These are phyloP conservation scores for Fusarium multiceps DNA, from an alignment of 2,329 filamentous ascomycete genomes.

Conservation along the genomic window DNA sequence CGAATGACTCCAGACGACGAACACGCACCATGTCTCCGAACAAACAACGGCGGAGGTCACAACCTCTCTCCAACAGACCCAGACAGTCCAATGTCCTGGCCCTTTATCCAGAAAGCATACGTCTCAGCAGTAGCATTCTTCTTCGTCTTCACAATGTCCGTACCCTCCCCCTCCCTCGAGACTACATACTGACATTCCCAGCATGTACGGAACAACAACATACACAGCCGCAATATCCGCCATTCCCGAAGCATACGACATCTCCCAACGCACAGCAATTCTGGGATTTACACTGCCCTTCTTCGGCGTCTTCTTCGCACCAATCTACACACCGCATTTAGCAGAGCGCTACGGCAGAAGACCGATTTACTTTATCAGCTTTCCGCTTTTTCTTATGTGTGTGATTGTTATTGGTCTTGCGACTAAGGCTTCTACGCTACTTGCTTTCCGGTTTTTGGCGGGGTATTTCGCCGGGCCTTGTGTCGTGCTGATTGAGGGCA, in stretches of 20 bases:
- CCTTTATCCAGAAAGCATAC: not conserved
- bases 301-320: not conserved
- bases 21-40: not conserved
- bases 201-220: not conserved
- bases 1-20: not conserved
- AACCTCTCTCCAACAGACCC: not conserved
- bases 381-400: not conserved
- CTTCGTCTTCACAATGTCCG: not conserved
- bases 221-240: not conserved
- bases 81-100: not conserved
- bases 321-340: not conserved
- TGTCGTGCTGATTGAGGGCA: not conserved
- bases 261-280: not conserved
- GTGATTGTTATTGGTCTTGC: not conserved
- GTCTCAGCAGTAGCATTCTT: not conserved
- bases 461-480: not conserved
- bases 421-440: not conserved
- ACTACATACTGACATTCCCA: not conserved
- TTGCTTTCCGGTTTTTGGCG: not conserved
- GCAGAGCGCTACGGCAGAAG: not conserved
- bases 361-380: not conserved
- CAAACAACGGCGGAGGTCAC: not conserved
- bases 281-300: fast-evolving
- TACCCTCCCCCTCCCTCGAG: no score
- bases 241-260: not conserved